Conservation (phyloP, 2,329 filamentous ascomycete species). For the Alternaria conjuncta region DNA sequence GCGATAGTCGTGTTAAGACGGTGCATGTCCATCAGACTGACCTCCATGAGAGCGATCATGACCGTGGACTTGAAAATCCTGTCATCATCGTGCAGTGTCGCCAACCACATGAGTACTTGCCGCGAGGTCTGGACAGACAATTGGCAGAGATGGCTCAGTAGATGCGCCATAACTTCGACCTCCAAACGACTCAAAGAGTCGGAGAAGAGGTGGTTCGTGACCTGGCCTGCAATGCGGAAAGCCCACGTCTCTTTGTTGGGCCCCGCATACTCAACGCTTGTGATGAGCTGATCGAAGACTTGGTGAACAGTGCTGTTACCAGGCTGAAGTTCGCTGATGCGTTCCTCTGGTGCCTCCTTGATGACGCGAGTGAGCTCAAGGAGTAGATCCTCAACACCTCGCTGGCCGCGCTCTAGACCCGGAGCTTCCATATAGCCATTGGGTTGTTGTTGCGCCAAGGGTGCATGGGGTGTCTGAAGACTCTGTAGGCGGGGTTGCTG, state of each 20-base stretch:
- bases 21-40: conserved; percentile 66
- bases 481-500: conserved; percentile 55
- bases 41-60: conserved; percentile 65
- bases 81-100: conserved; percentile 60
- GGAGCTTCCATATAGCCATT: conserved; percentile 65
- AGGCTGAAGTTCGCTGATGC: conserved; percentile 63
- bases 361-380: conserved; percentile 63
- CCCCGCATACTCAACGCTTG: conserved; percentile 58
- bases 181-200: conserved; percentile 63
- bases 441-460: conserved; percentile 55
- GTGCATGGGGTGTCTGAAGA: conserved; percentile 42
- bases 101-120: conserved; percentile 59
- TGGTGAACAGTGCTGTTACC: conserved; percentile 61
- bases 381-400: conserved; percentile 61
- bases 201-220: conserved; percentile 63
- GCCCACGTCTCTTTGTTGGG: conserved; percentile 64
- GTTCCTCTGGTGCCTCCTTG: conserved; percentile 64
- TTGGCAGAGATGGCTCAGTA: conserved; percentile 67
- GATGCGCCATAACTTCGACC: conserved; percentile 67
- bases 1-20: conserved; percentile 69
- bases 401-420: conserved; percentile 48
- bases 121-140: conserved; percentile 65
- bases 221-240: conserved; percentile 61
- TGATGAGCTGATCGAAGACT: conserved; percentile 64
- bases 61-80: conserved; percentile 68